phyloP scores from a whole-genome alignment of 495 filamentous ascomycete genomes.

The Aspergillus kassunensis region DNA sequence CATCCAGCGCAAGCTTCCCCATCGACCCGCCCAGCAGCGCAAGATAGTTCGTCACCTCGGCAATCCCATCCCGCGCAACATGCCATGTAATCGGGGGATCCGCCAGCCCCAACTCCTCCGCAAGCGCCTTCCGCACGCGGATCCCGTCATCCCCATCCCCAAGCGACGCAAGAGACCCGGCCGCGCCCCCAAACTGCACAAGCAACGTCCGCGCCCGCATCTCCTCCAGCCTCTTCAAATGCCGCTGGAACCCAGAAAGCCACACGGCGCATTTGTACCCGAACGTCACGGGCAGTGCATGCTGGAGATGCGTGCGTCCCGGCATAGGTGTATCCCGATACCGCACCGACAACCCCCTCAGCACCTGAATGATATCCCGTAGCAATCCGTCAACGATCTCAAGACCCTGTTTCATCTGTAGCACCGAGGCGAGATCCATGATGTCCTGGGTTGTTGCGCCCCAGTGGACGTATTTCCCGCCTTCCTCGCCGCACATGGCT shows the following conservation, averaged over 20 bases:
- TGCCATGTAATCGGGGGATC: constrained; percentile 46
- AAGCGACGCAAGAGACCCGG: constrained; percentile 43
- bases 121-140: constrained; percentile 38
- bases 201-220: constrained; percentile 33
- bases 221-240: constrained; percentile 36
- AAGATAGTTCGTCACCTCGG: constrained; percentile 48
- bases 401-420: constrained; percentile 47
- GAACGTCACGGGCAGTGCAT: constrained; percentile 47
- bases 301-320: constrained; percentile 49
- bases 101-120: constrained; percentile 32
- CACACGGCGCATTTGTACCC: constrained; percentile 47
- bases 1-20: constrained; percentile 50
- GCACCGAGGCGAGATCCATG: constrained; percentile 46
- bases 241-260: constrained; percentile 42
- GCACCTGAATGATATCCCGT: constrained; percentile 27
- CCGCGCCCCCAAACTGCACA: constrained; percentile 48
- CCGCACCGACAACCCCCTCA: constrained; percentile 33
- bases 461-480: constrained; percentile 51
- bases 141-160: constrained; percentile 32
- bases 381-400: constrained; percentile 39
- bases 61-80: constrained; percentile 45
- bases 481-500: constrained; percentile 34
- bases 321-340: constrained; percentile 50
- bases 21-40: constrained; percentile 46
- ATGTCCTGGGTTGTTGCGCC: constrained; percentile 56